These are phyloP conservation scores for Neonothopanus nambi DNA, from an alignment of 1,284 basidiomycete species.

Conservation along the genomic window DNA sequence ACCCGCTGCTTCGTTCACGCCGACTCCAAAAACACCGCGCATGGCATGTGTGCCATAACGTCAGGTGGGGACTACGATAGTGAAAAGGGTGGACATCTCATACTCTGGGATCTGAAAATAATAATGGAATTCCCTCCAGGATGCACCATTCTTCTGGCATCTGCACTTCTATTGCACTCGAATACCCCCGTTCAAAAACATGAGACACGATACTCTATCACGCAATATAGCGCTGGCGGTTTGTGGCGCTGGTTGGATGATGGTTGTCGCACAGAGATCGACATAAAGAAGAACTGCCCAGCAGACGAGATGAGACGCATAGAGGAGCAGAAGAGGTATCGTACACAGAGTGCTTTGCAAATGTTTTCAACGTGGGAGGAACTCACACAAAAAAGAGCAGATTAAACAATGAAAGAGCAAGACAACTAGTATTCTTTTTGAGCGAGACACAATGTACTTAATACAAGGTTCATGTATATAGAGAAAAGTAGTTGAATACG, in stretches of 20 bases:
- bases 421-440: too few relatives aligned
- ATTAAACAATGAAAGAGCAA: too few relatives aligned
- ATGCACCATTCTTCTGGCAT: slow-evolving; percentile 7
- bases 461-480: too few relatives aligned
- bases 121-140: slow-evolving; percentile 16
- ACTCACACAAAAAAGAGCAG: background rate
- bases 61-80: slow-evolving; percentile 12
- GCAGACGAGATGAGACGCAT: background rate
- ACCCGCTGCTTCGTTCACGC: slow-evolving; percentile 3
- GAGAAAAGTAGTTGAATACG: too few relatives aligned
- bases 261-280: background rate
- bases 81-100: slow-evolving; percentile 12
- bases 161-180: slow-evolving; percentile 11
- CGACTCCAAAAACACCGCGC: slow-evolving; percentile 8
- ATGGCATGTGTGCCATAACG: slow-evolving; percentile 15
- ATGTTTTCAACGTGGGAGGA: slow-evolving; percentile 5
- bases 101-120: slow-evolving; percentile 15
- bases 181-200: slow-evolving; percentile 5
- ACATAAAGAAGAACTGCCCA: background rate
- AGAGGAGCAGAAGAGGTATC: background rate
- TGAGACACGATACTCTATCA: slow-evolving; percentile 9
- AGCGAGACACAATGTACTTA: too few relatives aligned
- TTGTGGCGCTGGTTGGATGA: slow-evolving; percentile 12
- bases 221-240: slow-evolving; percentile 12
- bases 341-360: background rate